These are phyloP conservation scores for Chrysoporthe cubensis DNA, from an alignment of 2,329 filamentous ascomycete genomes.

Conservation along the genomic window DNA sequence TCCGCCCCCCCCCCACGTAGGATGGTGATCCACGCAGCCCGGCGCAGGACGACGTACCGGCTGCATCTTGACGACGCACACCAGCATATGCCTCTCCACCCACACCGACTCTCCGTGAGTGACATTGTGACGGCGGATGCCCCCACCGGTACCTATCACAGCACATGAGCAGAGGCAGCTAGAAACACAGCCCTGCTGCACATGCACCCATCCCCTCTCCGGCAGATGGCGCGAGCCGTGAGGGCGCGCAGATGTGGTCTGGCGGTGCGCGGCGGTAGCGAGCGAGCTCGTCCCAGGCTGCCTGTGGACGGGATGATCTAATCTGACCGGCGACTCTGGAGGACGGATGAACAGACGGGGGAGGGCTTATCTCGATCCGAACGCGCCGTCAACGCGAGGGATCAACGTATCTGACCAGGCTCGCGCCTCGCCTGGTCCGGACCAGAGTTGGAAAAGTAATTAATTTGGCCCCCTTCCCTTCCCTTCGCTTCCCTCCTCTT, in stretches of 20 bases:
- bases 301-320: too few species aligned
- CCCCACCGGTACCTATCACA: constrained; percentile 7
- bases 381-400: too few species aligned
- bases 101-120: neutral
- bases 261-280: neutral
- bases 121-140: neutral
- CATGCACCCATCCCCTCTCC: neutral
- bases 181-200: neutral
- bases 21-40: neutral
- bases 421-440: too few species aligned
- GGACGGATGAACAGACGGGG: too few species aligned
- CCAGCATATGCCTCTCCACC: neutral
- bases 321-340: too few species aligned
- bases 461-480: too few species aligned
- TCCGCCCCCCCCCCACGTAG: neutral
- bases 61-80: neutral
- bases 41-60: neutral
- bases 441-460: too few species aligned
- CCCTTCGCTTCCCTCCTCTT: too few species aligned
- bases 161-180: neutral
- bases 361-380: too few species aligned
- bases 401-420: too few species aligned
- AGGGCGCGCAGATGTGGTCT: neutral
- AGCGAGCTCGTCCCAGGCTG: too few species aligned
- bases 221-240: constrained; percentile 8